These are phyloP conservation scores for Jatropha multifida DNA, from an alignment of 441 rosid genomes.

Conservation along the genomic window DNA sequence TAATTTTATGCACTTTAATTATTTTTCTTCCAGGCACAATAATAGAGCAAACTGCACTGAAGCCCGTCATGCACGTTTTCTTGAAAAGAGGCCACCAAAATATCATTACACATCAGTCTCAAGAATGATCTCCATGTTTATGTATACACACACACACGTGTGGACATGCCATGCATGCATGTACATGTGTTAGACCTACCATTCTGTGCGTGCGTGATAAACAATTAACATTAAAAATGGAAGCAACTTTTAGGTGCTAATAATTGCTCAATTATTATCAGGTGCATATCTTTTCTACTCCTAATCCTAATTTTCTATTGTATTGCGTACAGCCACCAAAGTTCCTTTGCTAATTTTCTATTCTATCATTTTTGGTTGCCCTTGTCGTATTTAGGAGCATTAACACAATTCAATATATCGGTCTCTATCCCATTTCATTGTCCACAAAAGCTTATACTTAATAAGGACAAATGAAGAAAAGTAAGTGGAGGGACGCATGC, in stretches of 20 bases:
- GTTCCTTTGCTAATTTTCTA: conserved; percentile 23
- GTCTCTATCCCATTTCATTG: background rate
- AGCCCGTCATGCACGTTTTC: conserved; percentile 1
- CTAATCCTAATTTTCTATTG: conserved; percentile 24
- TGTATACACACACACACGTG: too few relatives aligned
- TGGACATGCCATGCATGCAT: too few relatives aligned
- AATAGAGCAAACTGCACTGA: conserved; percentile 8
- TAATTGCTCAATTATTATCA: conserved; percentile 58
- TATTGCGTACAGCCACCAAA: conserved; percentile 27
- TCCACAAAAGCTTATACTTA: background rate
- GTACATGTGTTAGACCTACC: too few relatives aligned
- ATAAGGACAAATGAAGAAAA: background rate
- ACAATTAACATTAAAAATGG: conserved; percentile 9
- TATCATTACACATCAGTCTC: background rate
- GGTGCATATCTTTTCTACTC: conserved; percentile 31
- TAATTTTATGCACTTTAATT: background rate
- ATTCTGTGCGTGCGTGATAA: too few relatives aligned
- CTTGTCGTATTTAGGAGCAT: conserved; percentile 35
- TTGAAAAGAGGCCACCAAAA: background rate
- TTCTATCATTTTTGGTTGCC: conserved; percentile 30
- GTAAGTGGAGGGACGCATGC: conserved; percentile 16
- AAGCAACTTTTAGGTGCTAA: conserved; percentile 48
- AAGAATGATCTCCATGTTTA: too few relatives aligned
- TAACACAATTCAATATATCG: conserved; percentile 2
- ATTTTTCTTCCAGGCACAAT: background rate